Conservation (phyloP, 495 filamentous ascomycete genomes). For the Penicillium dipodomyicola region DNA sequence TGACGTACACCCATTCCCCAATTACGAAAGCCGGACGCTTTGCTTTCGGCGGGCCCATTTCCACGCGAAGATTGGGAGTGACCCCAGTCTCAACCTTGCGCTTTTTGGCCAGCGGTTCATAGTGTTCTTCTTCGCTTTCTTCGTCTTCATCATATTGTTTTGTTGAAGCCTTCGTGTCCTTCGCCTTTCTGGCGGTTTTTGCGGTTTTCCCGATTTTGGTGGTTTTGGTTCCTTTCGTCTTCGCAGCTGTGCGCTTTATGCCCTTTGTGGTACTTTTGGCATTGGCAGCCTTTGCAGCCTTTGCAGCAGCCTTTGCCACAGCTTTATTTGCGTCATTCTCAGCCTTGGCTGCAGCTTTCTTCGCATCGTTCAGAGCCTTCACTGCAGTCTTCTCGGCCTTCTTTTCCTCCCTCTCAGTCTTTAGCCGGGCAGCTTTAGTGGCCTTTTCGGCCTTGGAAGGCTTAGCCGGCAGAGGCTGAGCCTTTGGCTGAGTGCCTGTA, state of each 20-base stretch:
- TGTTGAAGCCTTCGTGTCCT: background rate
- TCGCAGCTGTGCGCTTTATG: background rate
- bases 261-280: background rate
- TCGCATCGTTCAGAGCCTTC: background rate
- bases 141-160: background rate
- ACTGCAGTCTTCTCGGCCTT: background rate
- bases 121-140: background rate
- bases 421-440: background rate
- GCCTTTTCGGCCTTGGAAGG: background rate
- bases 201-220: background rate
- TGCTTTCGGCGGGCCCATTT: background rate
- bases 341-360: background rate
- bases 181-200: background rate
- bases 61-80: background rate
- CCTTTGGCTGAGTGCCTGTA: background rate
- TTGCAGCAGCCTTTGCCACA: background rate
- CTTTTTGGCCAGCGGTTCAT: background rate
- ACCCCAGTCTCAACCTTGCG: background rate
- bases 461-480: background rate
- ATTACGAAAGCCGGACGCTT: background rate
- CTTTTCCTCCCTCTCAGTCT: background rate
- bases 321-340: background rate
- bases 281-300: background rate
- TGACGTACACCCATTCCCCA: background rate
- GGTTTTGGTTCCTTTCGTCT: background rate